Evolutionary conservation across 1,284 basidiomycete genomes (phyloP), one percentile per base, ranked within the genome.

Genomic region (Anthracocystis walkeri): DNA sequence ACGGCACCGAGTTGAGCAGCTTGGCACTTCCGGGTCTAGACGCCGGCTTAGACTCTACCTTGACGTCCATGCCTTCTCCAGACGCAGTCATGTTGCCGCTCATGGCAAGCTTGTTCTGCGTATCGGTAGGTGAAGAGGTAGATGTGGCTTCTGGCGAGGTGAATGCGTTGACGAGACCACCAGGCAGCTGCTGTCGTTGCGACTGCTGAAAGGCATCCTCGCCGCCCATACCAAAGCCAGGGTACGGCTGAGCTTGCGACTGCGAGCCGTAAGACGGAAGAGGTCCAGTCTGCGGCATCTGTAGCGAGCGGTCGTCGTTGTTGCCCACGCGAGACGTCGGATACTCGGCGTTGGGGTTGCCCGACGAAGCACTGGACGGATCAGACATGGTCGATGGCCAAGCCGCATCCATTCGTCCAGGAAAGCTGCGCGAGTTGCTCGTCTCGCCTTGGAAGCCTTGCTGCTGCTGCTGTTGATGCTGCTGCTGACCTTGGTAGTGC

Each of bases 81-180:
- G 57, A 21, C 5, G 33, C 44, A 14, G 44, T 35, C 33, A 49
- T 14, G 29, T 48, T 44, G 45, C 56, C 60, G 12, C 46, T 21
- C 21, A 68, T n/a, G 2, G 35, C 45, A 20, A 53, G 50, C 40
- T 50, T 60, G 18, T 27, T 21, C 6, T 53, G 63, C 23, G 35
- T 11, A n/a, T 68, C 71, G 20, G 48, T 27, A 6, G 71, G 71
- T 7, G 71, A 74, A 8, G 65, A 65, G 12, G 48, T 49, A 12
- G 65, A 62, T 2, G 50, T 61, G 25, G 38, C 59, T 33, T 55
- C 71, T 4, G 71, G 62, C n/a, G 62, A 62, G 3, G 65, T 58
- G 45, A 74, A 74, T 3, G 71, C 62, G 29, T 65, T 74, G 23
- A 69, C 71, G 7, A 69, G 58, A 2, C 71, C 71, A 11, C 71